These are phyloP conservation scores for Xanthoparmelia taractica DNA, from an alignment of 495 filamentous ascomycete species.

Conservation along the genomic window DNA sequence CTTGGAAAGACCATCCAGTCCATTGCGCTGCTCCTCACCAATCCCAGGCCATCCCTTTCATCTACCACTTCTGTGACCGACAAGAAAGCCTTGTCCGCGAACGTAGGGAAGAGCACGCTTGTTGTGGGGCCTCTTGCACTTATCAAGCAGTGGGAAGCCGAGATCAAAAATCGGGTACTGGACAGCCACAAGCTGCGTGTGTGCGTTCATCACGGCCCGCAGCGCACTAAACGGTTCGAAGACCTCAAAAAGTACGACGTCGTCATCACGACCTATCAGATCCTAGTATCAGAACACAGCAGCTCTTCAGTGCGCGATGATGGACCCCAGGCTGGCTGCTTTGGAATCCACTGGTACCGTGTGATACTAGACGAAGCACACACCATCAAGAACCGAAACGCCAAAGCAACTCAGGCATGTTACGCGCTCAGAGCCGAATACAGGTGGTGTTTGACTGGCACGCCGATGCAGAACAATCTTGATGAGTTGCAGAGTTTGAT, in stretches of 20 bases:
- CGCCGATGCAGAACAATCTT: slow-evolving; percentile 96
- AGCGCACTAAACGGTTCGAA: slow-evolving; percentile 66
- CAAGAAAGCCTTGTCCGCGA: slow-evolving; percentile 52
- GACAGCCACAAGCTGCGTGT: slow-evolving; percentile 63
- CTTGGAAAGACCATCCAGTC: slow-evolving; percentile 75
- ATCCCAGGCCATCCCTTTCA: slow-evolving; percentile 52
- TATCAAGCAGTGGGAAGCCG: slow-evolving; percentile 95
- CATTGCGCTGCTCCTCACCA: slow-evolving; percentile 72
- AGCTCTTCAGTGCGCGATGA: slow-evolving; percentile 47
- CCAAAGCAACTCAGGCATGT: slow-evolving; percentile 83
- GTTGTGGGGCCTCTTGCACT: slow-evolving; percentile 92
- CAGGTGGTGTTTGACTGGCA: slow-evolving; percentile 92
- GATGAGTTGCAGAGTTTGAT: slow-evolving; percentile 92
- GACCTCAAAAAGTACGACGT: slow-evolving; percentile 82
- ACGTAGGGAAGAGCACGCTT: slow-evolving; percentile 68
- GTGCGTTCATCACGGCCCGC: slow-evolving; percentile 80
- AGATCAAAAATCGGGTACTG: slow-evolving; percentile 73
- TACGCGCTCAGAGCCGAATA: slow-evolving; percentile 75
- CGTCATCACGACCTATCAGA: slow-evolving; percentile 95
- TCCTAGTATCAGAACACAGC: slow-evolving; percentile 79
- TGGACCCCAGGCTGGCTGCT: slow-evolving; percentile 68
- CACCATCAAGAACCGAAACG: slow-evolving; percentile 95
- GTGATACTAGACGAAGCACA: slow-evolving; percentile 95
- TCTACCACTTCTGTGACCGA: slow-evolving; percentile 25
- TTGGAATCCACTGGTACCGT: slow-evolving; percentile 89